A percentile compares a stretch with the other conserved stretches of the same genome.
These are phyloP conservation scores for Arthroderma uncinatum DNA, from an alignment of 2,329 filamentous ascomycete genomes.

Conservation along the genomic window DNA sequence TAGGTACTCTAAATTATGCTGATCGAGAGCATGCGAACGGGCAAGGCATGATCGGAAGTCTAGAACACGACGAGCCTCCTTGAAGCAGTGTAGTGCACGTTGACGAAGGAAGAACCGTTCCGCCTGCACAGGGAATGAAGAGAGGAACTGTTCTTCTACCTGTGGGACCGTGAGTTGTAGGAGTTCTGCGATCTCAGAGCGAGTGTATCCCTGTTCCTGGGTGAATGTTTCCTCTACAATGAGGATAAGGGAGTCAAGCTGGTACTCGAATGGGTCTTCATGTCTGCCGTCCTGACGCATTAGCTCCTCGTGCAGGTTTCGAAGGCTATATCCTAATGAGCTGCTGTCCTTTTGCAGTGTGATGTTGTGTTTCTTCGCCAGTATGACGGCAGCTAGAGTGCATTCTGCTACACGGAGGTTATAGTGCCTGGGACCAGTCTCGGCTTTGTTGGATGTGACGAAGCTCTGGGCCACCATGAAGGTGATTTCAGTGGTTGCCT, in stretches of 20 bases:
- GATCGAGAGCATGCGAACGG: slow-evolving; percentile 42
- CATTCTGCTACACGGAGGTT: slow-evolving; percentile 95
- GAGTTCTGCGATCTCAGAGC: slow-evolving; percentile 66
- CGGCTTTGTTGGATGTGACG: slow-evolving; percentile 86
- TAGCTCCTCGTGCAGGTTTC: slow-evolving; percentile 76
- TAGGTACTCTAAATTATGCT: slow-evolving; percentile 60
- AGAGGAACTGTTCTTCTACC: slow-evolving; percentile 68
- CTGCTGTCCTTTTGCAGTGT: slow-evolving; percentile 66
- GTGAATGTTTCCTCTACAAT: slow-evolving; percentile 60
- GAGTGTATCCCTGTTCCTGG: slow-evolving; percentile 73
- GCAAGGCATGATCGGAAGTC: slow-evolving; percentile 69
- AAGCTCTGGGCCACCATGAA: slow-evolving; percentile 95
- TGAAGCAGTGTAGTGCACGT: slow-evolving; percentile 81
- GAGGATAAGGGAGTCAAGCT: slow-evolving; percentile 62
- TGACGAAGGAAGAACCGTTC: slow-evolving; percentile 79
- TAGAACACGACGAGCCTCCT: slow-evolving; percentile 75
- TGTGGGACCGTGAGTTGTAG: slow-evolving; percentile 59
- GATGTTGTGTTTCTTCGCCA: slow-evolving; percentile 49
- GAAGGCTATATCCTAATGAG: slow-evolving; percentile 70
- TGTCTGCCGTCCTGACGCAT: slow-evolving; percentile 46
- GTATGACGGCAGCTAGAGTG: slow-evolving; percentile 65
- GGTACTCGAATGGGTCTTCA: slow-evolving; percentile 46
- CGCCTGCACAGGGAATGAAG: slow-evolving; percentile 78
- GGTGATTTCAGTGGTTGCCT: slow-evolving; percentile 67
- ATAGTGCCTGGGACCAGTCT: slow-evolving; percentile 87